phyloP scores from a whole-genome alignment of 208 protist species.

The Wallacemonas sp. region DNA sequence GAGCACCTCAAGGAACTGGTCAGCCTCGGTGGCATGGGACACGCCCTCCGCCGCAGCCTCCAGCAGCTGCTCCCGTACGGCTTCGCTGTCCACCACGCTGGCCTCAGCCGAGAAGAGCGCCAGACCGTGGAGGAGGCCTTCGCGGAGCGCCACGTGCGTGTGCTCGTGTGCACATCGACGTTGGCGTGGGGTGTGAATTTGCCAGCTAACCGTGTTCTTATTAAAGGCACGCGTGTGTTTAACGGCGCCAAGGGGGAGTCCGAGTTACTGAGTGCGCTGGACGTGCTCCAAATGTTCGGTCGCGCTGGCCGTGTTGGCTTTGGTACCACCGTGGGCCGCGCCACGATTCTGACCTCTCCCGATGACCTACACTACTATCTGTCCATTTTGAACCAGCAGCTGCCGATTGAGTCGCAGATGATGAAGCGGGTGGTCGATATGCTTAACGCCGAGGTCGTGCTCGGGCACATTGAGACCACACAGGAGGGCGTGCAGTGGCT shows the following conservation, averaged over 20 bases:
- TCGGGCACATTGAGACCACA: slow-evolving; percentile 94
- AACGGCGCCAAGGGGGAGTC: slow-evolving; percentile 95
- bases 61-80: slow-evolving; percentile 93
- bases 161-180: slow-evolving; percentile 99
- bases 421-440: slow-evolving; percentile 95
- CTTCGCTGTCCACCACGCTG: slow-evolving; percentile 99
- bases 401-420: slow-evolving; percentile 99
- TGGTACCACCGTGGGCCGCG: slow-evolving; percentile 94
- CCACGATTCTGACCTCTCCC: slow-evolving; percentile 96
- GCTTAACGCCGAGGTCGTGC: slow-evolving; percentile 99
- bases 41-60: slow-evolving; percentile 43
- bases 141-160: slow-evolving; percentile 93
- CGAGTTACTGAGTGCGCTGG: slow-evolving; percentile 95
- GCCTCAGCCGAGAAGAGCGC: slow-evolving; percentile 95
- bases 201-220: slow-evolving; percentile 99
- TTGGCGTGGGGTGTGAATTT: slow-evolving; percentile 99
- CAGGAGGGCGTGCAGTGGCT: slow-evolving; percentile 98
- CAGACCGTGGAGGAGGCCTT: slow-evolving; percentile 98
- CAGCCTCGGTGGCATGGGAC: slow-evolving; percentile 20
- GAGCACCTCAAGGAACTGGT: slow-evolving; percentile 83
- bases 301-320: slow-evolving; percentile 97
- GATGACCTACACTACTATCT: slow-evolving; percentile 98
- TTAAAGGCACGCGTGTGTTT: slow-evolving; percentile 99
- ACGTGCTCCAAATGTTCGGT: slow-evolving; percentile 99
- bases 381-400: slow-evolving; percentile 97